Evolutionary conservation across 768 basidiomycete species (phyloP), one percentile per base, ranked within the genome.

Genomic region (Lentinula aciculospora): DNA sequence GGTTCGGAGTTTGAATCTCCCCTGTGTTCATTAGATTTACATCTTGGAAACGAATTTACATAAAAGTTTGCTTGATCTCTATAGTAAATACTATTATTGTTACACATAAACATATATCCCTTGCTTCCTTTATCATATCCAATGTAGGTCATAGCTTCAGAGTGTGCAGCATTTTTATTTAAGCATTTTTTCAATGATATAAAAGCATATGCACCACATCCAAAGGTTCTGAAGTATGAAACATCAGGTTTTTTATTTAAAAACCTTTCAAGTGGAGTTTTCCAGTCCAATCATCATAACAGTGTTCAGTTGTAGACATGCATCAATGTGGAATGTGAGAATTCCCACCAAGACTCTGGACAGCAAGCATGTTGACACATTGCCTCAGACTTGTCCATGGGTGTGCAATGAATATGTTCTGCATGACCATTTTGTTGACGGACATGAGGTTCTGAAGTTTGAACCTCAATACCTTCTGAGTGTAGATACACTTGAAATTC

Each of bases 381-480:
- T 12, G 49, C 9, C 31, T 50, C 25, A 9, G 25, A 50, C 17
- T 50, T 50, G 6, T 50, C 49, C 49, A 50, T 50, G 12, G 31
- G 49, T 28, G 28, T 29, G 3, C 49, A 3, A 31, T 17, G 5
- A 13, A 50, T 50, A 8, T 15, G 7, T 36, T 32, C 49, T 8
- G 28, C 49, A 29, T 28, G 27, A 28, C 49, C 28, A 50, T 50
- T 50, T 29, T 50, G 49, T 50, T 50, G 49, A 50, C 31, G 49
- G 17, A 50, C 34, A 50, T 50, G 19, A 31, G 49, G 3, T 31
- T 9, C 25, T 23, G 49, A 50, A 3, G 5, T 50, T 31, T 50
- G 49, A 17, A 50, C 4, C 31, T 31, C 34, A 17, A 50, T 50
- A 15, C 49, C 27, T 31, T 50, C 28, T 9, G 7, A 17, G 8